A percentile compares a stretch with the other conserved stretches of the same genome.
Conservation (phyloP, 2,329 filamentous ascomycete species). For the Elsinoe fawcettii region DNA sequence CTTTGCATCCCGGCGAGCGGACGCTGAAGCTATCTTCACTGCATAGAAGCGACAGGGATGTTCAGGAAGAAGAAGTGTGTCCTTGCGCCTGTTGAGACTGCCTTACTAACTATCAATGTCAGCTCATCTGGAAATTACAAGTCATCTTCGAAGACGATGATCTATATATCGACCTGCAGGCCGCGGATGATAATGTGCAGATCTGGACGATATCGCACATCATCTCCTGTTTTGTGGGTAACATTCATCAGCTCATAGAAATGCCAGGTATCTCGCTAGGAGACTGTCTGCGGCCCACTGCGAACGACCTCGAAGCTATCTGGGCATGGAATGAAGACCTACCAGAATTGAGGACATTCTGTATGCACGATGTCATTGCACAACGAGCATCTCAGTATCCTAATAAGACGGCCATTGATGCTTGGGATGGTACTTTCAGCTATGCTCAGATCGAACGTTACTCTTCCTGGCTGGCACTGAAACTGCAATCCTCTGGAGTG, state of each 20-base stretch:
- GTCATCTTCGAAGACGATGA: neutral
- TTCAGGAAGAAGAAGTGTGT: too few species aligned
- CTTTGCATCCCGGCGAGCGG: neutral
- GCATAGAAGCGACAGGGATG: too few species aligned
- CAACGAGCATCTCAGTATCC: constrained; percentile 18
- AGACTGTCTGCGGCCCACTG: neutral
- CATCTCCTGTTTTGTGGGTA: neutral
- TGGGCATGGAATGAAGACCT: neutral
- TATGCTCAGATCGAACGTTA: constrained; percentile 23
- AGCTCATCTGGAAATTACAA: neutral
- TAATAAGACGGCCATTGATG: constrained; percentile 22
- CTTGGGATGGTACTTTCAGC: constrained; percentile 25
- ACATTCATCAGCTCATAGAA: neutral
- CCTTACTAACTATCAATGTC: neutral
- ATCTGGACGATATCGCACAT: neutral
- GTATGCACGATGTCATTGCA: constrained; percentile 21
- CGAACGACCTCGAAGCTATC: neutral
- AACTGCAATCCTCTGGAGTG: constrained; percentile 17
- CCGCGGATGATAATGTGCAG: neutral
- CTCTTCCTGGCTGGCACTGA: constrained; percentile 19
- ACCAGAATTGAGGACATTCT: constrained; percentile 15
- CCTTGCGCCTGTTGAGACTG: too few species aligned
- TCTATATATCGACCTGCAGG: neutral
- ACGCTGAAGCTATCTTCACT: too few species aligned
- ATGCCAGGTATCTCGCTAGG: neutral